Evolutionary conservation across 2,329 filamentous ascomycete genomes (phyloP).

Genomic region (Penicillium psychrosexuale): DNA sequence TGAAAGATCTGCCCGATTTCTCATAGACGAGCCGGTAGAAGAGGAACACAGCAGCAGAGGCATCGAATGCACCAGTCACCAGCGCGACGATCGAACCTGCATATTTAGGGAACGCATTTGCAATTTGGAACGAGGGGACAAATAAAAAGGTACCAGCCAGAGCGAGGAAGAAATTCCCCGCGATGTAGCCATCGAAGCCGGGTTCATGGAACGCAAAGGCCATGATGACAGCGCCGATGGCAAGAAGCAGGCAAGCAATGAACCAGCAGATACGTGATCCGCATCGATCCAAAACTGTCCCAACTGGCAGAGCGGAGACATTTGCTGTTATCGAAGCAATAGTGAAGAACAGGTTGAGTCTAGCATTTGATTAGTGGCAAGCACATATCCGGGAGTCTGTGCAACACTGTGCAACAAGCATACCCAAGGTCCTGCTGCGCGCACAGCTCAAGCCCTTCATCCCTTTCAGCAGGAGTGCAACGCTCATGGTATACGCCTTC

Average conservation of each 20-base stretch:
- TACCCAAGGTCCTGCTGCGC: conserved; percentile 57
- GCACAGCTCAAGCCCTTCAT: conserved; percentile 52
- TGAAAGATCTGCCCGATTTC: conserved; percentile 40
- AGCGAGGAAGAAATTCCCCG: conserved; percentile 71
- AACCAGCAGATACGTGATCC: conserved; percentile 76
- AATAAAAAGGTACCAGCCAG: conserved; percentile 77
- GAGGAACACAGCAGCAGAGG: conserved; percentile 74
- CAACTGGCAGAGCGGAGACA: conserved; percentile 78
- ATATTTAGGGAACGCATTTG: conserved; percentile 73
- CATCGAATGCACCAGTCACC: conserved; percentile 78
- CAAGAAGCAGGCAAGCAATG: conserved; percentile 64
- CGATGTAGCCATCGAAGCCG: conserved; percentile 67
- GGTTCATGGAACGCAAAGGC: conserved; percentile 62
- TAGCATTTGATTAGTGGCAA: conserved; percentile 23
- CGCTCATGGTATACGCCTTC: conserved; percentile 68
- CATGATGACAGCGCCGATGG: conserved; percentile 67
- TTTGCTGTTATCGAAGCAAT: conserved; percentile 85
- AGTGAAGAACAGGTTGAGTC: conserved; percentile 88
- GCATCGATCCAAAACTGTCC: conserved; percentile 76
- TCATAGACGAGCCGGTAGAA: conserved; percentile 72
- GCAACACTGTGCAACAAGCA: not conserved
- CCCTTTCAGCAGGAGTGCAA: conserved; percentile 56
- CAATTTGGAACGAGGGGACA: conserved; percentile 77
- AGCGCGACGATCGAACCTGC: conserved; percentile 74
- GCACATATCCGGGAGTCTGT: not conserved